Conservation (phyloP, 345 rosid genomes). For the Camelina neglecta region DNA sequence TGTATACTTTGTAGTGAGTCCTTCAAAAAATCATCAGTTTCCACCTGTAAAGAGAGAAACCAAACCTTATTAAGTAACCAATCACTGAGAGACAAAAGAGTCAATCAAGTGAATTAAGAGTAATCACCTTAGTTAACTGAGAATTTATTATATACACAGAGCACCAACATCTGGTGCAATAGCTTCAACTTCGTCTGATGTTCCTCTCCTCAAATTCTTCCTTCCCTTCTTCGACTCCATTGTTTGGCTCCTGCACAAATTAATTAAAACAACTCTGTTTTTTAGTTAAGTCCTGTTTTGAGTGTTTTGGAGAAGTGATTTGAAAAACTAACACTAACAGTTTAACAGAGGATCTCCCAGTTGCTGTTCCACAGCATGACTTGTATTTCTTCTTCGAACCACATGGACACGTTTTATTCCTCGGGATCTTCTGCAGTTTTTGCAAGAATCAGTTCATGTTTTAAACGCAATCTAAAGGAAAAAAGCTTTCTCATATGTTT, state of each 20-base stretch:
- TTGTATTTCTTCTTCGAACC: constrained; percentile 94
- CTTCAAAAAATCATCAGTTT: not conserved
- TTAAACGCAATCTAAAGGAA: not conserved
- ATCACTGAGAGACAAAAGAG: not conserved
- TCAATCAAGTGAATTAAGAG: not conserved
- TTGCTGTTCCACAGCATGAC: constrained; percentile 83
- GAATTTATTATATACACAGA: constrained; percentile 65
- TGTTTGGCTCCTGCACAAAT: constrained; percentile 49
- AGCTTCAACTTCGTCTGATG: constrained; percentile 52
- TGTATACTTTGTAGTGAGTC: constrained; percentile 3
- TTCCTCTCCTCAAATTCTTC: constrained; percentile 59
- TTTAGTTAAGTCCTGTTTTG: constrained; percentile 19
- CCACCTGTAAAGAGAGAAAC: constrained; percentile 19
- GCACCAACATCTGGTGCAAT: constrained; percentile 79
- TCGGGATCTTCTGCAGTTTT: constrained; percentile 60
- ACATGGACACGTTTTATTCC: constrained; percentile 78
- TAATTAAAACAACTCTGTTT: not conserved
- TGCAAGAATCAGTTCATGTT: not conserved
- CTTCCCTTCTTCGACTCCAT: constrained; percentile 63
- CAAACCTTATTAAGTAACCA: not conserved
- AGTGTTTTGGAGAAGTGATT: constrained; percentile 17
- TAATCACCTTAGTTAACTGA: constrained; percentile 32
- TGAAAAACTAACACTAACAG: constrained; percentile 53
- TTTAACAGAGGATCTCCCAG: constrained; percentile 60
- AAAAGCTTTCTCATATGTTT: constrained; percentile 17